These are phyloP conservation scores for Penicillium sp. DNA, from an alignment of 2,329 filamentous ascomycete species.

Conservation along the genomic window DNA sequence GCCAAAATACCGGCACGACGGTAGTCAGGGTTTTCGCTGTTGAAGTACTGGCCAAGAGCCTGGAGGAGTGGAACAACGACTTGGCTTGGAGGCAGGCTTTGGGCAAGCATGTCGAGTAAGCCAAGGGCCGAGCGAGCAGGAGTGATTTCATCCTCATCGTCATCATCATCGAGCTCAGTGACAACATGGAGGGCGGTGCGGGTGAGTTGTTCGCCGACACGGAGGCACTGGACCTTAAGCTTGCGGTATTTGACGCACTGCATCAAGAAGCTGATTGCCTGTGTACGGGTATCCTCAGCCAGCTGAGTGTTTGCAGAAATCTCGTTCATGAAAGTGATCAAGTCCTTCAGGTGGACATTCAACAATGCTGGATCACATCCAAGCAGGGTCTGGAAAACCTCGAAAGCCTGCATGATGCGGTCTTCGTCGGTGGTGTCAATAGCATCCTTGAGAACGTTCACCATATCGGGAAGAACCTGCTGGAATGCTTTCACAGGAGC, in stretches of 20 bases:
- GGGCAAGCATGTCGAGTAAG: conserved; percentile 83
- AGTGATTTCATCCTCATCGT: conserved; percentile 79
- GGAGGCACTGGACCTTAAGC: conserved; percentile 89
- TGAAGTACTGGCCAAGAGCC: conserved; percentile 76
- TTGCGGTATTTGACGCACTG: conserved; percentile 88
- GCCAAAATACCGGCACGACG: conserved; percentile 88
- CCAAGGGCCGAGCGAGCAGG: conserved; percentile 81
- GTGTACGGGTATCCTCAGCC: conserved; percentile 80
- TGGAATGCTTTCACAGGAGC: conserved; percentile 72
- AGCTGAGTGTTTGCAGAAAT: conserved; percentile 71
- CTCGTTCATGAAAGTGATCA: conserved; percentile 91
- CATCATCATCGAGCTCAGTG: conserved; percentile 72
- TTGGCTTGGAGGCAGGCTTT: conserved; percentile 84
- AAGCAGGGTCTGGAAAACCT: conserved; percentile 93
- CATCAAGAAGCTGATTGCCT: conserved; percentile 90
- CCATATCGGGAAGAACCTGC: conserved; percentile 78
- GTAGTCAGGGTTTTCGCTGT: conserved; percentile 68
- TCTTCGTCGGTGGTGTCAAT: conserved; percentile 81
- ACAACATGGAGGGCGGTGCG: conserved; percentile 83
- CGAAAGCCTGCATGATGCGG: conserved; percentile 83
- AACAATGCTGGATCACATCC: conserved; percentile 83
- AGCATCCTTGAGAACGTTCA: conserved; percentile 78
- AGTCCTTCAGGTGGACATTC: conserved; percentile 79
- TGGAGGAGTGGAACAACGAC: conserved; percentile 90
- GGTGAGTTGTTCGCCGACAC: conserved; percentile 81